These are phyloP conservation scores for Funneliformis caledonium DNA, from an alignment of 371 early-diverging fungal genomes.

Conservation along the genomic window DNA sequence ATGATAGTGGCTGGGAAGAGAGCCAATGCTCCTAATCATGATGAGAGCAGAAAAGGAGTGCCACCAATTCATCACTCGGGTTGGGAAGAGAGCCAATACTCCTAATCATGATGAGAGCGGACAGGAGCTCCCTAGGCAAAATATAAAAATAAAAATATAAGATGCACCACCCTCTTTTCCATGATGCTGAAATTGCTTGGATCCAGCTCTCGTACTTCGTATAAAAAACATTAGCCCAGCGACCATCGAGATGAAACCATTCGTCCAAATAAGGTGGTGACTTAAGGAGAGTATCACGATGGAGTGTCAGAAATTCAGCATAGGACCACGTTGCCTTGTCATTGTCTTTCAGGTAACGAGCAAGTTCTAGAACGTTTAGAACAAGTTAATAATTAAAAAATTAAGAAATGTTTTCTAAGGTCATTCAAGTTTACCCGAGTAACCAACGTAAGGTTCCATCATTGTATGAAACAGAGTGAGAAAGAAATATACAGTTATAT, in stretches of 20 bases:
- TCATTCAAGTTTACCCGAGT: no score
- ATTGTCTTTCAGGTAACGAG: slow-evolving; percentile 17
- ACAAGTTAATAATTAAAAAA: neutral
- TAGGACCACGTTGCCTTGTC: slow-evolving; percentile 19
- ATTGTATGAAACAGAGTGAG: no score
- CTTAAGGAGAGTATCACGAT: slow-evolving; percentile 22
- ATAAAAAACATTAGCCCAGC: slow-evolving; percentile 21
- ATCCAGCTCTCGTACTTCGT: slow-evolving; percentile 20
- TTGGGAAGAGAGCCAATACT: slow-evolving; percentile 30
- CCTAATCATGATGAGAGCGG: no score
- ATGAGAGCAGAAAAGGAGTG: slow-evolving; percentile 29
- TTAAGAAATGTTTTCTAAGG: no score
- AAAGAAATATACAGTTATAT: no score
- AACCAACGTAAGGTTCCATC: no score
- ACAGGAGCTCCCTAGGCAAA: neutral
- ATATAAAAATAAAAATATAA: slow-evolving; percentile 20
- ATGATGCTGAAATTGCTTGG: slow-evolving; percentile 14
- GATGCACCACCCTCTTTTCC: slow-evolving; percentile 10
- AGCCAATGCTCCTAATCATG: no score
- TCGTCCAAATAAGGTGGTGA: neutral
- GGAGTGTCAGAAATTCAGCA: slow-evolving; percentile 24
- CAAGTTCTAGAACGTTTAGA: slow-evolving; percentile 28
- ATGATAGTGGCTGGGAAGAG: slow-evolving; percentile 33
- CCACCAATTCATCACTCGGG: slow-evolving; percentile 16
- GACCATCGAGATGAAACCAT: slow-evolving; percentile 13